Evolutionary conservation across 1,284 basidiomycete species (phyloP).

Genomic region (Vanrija sp.): DNA sequence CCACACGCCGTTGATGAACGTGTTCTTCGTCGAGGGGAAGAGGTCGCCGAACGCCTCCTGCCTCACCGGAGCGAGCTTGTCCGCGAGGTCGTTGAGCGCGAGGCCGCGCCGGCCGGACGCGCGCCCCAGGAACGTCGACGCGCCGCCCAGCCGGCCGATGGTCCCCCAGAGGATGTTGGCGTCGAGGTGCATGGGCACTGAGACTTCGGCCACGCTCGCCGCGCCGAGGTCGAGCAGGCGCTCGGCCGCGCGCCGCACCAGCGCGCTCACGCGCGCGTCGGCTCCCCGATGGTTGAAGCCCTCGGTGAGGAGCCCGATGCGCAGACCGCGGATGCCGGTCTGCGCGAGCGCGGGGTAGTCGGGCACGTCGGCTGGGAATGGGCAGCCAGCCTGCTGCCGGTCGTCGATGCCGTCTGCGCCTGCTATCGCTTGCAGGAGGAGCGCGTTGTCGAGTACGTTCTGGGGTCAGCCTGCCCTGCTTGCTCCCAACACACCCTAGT

Average conservation of each 20-base stretch:
- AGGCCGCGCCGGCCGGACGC: conserved; percentile 43
- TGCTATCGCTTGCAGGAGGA: conserved; percentile 52
- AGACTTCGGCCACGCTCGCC: conserved; percentile 15
- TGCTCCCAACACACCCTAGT: conserved; percentile 11
- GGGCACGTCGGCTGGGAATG: conserved; percentile 48
- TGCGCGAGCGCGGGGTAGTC: conserved; percentile 41
- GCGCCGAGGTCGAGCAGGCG: conserved; percentile 12
- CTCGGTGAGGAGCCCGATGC: conserved; percentile 52
- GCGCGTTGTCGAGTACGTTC: conserved; percentile 52
- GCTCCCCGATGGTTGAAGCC: conserved; percentile 46
- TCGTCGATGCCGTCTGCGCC: conserved; percentile 55
- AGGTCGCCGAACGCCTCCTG: conserved; percentile 50
- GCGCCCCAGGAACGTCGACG: conserved; percentile 33
- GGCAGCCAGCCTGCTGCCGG: conserved; percentile 52
- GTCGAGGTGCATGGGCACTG: conserved; percentile 29
- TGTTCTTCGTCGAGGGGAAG: conserved; percentile 5
- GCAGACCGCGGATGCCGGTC: conserved; percentile 42
- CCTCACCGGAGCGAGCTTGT: conserved; percentile 48
- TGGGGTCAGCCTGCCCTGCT: conserved; percentile 29
- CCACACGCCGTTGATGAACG: conserved; percentile 23
- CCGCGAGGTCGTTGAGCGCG: conserved; percentile 49
- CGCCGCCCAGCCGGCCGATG: conserved; percentile 29
- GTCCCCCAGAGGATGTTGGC: conserved; percentile 22
- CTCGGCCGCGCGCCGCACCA: conserved; percentile 15
- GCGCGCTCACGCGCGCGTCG: conserved; percentile 16